phyloP scores from a whole-genome alignment of 2,329 filamentous ascomycete genomes.

The Aspergillus sp. region DNA sequence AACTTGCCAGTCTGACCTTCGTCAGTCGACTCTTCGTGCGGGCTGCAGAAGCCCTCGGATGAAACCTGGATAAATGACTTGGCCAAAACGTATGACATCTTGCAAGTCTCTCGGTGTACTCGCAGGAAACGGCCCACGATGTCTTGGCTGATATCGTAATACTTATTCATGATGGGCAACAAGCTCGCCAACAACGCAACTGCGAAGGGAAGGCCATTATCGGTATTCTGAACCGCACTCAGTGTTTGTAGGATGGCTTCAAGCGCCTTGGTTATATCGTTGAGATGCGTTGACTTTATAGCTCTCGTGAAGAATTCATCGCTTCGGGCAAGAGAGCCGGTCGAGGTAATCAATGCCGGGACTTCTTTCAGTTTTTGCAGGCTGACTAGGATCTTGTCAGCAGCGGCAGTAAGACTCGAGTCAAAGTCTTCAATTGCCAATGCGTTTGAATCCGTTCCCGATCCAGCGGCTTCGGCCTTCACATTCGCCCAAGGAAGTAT shows the following conservation, averaged over 20 bases:
- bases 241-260: constrained; percentile 52
- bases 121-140: constrained; percentile 62
- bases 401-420: constrained; percentile 63
- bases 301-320: constrained; percentile 58
- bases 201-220: constrained; percentile 50
- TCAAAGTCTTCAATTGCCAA: constrained; percentile 56
- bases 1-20: constrained; percentile 75
- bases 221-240: constrained; percentile 50
- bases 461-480: constrained; percentile 26
- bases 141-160: constrained; percentile 64
- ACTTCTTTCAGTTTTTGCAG: constrained; percentile 69
- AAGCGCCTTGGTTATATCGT: constrained; percentile 57
- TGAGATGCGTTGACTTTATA: constrained; percentile 63
- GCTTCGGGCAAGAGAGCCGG: constrained; percentile 65
- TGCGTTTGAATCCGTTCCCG: constrained; percentile 20
- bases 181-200: constrained; percentile 64
- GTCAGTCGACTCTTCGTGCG: constrained; percentile 76
- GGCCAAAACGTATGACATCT: constrained; percentile 74
- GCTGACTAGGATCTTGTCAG: constrained; percentile 77
- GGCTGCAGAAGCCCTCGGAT: constrained; percentile 87
- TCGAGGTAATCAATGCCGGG: constrained; percentile 64
- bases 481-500: constrained; percentile 66
- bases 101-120: constrained; percentile 72
- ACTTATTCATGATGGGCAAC: constrained; percentile 76
- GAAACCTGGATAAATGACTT: constrained; percentile 79